A percentile compares a stretch with the other conserved stretches of the same genome.
These are phyloP conservation scores for Astraeus odoratus DNA, from an alignment of 768 basidiomycete species.

Conservation along the genomic window DNA sequence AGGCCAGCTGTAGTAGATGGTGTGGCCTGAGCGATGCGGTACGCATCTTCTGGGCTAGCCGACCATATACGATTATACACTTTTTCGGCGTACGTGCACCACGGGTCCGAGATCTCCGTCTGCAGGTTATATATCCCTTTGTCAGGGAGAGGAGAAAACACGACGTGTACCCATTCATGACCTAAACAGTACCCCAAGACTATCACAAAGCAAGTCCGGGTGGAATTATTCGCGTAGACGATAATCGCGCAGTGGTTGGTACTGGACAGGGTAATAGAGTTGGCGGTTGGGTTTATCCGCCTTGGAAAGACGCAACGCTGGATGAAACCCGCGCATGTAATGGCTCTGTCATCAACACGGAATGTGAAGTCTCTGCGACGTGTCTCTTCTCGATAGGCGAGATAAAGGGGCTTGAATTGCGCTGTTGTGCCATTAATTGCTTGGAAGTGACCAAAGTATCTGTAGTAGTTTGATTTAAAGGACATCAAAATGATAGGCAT, in stretches of 20 bases:
- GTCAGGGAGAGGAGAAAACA: background rate
- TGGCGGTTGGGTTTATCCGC: background rate
- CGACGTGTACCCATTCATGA: background rate
- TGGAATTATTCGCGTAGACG: background rate
- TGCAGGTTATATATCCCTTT: background rate
- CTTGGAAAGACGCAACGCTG: background rate
- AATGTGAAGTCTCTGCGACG: background rate
- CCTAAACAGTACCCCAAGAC: background rate
- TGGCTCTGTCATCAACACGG: background rate
- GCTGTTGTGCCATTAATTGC: background rate
- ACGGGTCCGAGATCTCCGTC: background rate
- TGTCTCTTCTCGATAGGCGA: background rate
- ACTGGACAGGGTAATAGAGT: background rate
- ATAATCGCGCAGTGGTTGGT: background rate
- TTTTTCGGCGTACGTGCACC: background rate
- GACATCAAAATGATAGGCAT: background rate
- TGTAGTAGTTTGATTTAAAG: background rate
- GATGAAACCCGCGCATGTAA: background rate
- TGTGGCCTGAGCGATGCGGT: background rate
- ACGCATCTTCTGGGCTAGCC: background rate
- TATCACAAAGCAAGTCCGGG: background rate
- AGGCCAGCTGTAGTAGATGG: background rate
- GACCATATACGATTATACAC: background rate
- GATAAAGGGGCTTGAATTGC: background rate
- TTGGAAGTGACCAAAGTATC: background rate